Percentiles rank a stretch among this genome's conserved stretches.
These are phyloP conservation scores for Arthrocladium fulminans DNA, from an alignment of 2,329 filamentous ascomycete genomes.

Conservation along the genomic window DNA sequence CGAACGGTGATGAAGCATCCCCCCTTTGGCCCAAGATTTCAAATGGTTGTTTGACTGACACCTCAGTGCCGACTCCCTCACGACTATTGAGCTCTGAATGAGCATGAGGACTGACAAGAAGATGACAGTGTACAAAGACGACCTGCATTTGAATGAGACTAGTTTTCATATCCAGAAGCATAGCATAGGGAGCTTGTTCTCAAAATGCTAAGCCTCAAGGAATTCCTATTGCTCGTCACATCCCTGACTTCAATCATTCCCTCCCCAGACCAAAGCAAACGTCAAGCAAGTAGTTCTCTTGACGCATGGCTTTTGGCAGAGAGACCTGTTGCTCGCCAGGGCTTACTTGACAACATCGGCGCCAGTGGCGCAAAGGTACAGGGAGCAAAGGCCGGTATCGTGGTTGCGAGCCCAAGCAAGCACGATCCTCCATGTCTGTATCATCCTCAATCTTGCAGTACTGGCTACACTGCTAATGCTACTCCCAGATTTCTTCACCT, in stretches of 20 bases:
- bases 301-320: constrained; percentile 37
- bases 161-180: background rate
- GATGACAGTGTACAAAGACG: too few species aligned
- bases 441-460: background rate
- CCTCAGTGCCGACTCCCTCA: too few species aligned
- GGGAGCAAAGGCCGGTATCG: constrained; percentile 44
- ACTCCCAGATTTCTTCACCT: constrained; percentile 56
- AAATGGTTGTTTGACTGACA: too few species aligned
- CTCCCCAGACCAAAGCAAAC: background rate
- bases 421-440: constrained; percentile 39
- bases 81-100: too few species aligned
- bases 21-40: too few species aligned
- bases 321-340: constrained; percentile 43
- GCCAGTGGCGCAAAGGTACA: constrained; percentile 39
- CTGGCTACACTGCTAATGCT: background rate
- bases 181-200: background rate
- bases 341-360: constrained; percentile 48
- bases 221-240: background rate
- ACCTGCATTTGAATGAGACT: background rate
- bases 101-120: too few species aligned
- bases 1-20: too few species aligned
- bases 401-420: constrained; percentile 51
- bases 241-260: background rate
- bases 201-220: background rate
- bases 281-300: constrained; percentile 14